Base-by-base conservation (phyloP, 2,329 filamentous ascomycete species). In the Aspergillus unguis region DNA sequence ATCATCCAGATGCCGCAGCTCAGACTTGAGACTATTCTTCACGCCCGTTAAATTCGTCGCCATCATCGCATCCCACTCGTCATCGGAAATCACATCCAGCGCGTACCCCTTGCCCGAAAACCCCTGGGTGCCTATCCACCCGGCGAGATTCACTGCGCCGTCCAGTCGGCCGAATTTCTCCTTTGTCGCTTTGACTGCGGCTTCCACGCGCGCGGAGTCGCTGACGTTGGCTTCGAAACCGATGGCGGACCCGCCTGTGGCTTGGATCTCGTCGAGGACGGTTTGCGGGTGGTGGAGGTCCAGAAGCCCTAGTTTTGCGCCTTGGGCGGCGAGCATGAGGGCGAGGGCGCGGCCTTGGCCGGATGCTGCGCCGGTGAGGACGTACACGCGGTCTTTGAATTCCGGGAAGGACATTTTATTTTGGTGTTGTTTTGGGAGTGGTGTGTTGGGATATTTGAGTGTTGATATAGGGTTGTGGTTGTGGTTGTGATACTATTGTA, bases 301-400 rank as follows among this genome's bases (percentile, higher is more conserved):
- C 17, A 43, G 25, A 6, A 44, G 41, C 29, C 17, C 67, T 7
- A 74, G 68, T 25, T 65, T 67, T 32, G 71, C 71, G 6, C 71
- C 71, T 49, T 69, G 66, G 53, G 66, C 69, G 23, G 67, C 71
- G 17, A 74, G 65, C 58, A 73, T 70, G 29, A 73, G 59, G 2
- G 71, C 71, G 26, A 72, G 73, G 11, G 70, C 71, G 11, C 67
- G 64, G 31, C 71, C 71, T 55, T 74, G 73, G 32, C 71, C 71
- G 38, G 71, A 71, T 29, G 70, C 71, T 36, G 62, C 63, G 5
- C 67, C 67, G 4, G 67, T 70, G 11, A 70, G 63, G 3, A 70
- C 57, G 49, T 66, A 67, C 37, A 74, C 70, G 58, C 71, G 72
- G 54, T 68, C 68, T 54, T 63, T 58, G 47, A 44, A n/a, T 11